Conservation (phyloP, 345 rosid genomes). For the Populus davidiana region DNA sequence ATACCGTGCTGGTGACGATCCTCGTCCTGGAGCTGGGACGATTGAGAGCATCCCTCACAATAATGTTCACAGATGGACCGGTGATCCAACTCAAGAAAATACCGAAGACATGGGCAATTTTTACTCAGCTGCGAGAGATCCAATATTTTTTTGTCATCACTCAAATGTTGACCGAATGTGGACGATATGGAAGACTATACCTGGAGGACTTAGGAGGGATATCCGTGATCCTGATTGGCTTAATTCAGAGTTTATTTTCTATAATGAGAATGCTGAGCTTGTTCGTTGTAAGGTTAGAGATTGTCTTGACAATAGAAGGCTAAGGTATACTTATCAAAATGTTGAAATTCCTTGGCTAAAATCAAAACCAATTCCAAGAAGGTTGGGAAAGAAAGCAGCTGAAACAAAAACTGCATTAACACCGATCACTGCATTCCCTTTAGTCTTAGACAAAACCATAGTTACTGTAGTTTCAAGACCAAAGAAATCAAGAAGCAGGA, state of each 20-base stretch:
- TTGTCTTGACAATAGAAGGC: constrained; percentile 33
- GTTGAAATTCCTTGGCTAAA: constrained; percentile 54
- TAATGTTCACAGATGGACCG: constrained; percentile 47
- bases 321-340: constrained; percentile 46
- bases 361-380: constrained; percentile 50
- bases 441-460: constrained; percentile 29
- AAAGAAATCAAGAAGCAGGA: constrained; percentile 43
- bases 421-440: constrained; percentile 29
- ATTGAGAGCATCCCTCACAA: constrained; percentile 57
- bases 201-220: constrained; percentile 42
- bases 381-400: constrained; percentile 31
- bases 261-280: constrained; percentile 52
- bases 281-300: constrained; percentile 58
- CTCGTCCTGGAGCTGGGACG: constrained; percentile 49
- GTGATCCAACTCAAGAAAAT: constrained; percentile 46
- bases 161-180: constrained; percentile 60
- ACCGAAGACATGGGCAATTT: constrained; percentile 60
- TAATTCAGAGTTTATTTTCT: constrained; percentile 42
- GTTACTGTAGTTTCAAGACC: constrained; percentile 41
- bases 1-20: constrained; percentile 52
- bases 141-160: constrained; percentile 57
- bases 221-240: constrained; percentile 57
- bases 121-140: constrained; percentile 61
- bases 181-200: constrained; percentile 51
- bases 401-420: constrained; percentile 9